Conservation (phyloP, 1,284 basidiomycete species). For the Boletus holoroseus region DNA sequence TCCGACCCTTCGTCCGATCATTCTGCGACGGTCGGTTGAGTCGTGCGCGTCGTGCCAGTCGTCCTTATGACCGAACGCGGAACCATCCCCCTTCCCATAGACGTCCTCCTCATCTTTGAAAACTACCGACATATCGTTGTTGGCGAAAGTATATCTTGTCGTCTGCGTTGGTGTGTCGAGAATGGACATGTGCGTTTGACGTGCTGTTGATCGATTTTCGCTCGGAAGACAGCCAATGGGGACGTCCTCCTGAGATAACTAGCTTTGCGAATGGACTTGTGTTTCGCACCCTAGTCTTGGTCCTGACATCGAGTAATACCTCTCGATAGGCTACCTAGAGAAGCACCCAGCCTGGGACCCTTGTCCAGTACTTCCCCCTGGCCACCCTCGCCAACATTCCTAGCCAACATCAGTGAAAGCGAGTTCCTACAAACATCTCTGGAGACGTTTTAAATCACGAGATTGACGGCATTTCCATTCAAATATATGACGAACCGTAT, state of each 20-base stretch:
- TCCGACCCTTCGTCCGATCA: not conserved
- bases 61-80: not conserved
- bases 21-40: slow-evolving; percentile 3
- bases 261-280: slow-evolving; percentile 1
- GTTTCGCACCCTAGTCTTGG: not conserved
- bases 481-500: too few relatives aligned
- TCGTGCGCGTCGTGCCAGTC: slow-evolving; percentile 3
- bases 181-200: too few relatives aligned
- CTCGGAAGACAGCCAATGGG: not conserved
- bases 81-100: slow-evolving; percentile 4
- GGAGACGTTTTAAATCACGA: too few relatives aligned
- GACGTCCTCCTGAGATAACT: slow-evolving; percentile 2
- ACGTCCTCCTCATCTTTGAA: slow-evolving; percentile 9
- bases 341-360: slow-evolving; percentile 5
- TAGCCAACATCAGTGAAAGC: too few relatives aligned
- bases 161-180: slow-evolving; percentile 9
- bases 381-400: not conserved
- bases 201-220: slow-evolving; percentile 12
- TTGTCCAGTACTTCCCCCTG: not conserved
- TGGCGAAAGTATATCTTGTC: slow-evolving; percentile 9
- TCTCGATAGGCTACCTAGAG: slow-evolving; percentile 10
- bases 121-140: too few relatives aligned
- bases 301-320: slow-evolving; percentile 8
- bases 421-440: too few relatives aligned
- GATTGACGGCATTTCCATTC: too few relatives aligned